Conservation (phyloP, 2,329 filamentous ascomycete species). For the Anthostomella pinea region DNA sequence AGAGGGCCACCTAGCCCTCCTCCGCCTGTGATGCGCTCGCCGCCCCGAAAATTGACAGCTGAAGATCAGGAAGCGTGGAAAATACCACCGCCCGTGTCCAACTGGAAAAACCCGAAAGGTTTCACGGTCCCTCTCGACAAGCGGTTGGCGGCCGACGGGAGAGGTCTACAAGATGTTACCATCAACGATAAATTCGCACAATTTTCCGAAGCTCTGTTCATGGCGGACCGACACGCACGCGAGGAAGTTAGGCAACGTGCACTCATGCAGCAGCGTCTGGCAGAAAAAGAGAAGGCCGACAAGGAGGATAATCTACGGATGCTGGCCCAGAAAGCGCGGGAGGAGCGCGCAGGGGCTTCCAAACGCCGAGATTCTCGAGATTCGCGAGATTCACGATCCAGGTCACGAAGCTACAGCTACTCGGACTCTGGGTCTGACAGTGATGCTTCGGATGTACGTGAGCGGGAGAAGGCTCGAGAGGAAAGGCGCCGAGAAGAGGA, state of each 20-base stretch:
- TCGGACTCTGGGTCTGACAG: conserved; percentile 51
- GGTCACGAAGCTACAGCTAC: conserved; percentile 51
- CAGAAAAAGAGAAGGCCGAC: conserved; percentile 92
- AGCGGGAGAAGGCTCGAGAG: conserved; percentile 72
- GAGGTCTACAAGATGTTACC: conserved; percentile 85
- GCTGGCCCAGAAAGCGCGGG: conserved; percentile 86
- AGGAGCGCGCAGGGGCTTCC: conserved; percentile 63
- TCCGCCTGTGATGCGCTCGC: conserved; percentile 91
- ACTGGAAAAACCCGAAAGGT: conserved; percentile 99
- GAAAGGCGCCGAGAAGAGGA: conserved; percentile 82
- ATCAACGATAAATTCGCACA: conserved; percentile 99
- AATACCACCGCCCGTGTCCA: conserved; percentile 81
- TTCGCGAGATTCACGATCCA: conserved; percentile 41
- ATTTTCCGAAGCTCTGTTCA: conserved; percentile 90
- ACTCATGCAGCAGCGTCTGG: conserved; percentile 91
- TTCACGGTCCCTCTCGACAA: conserved; percentile 97
- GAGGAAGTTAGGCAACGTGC: conserved; percentile 93
- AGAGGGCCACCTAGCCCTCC: conserved; percentile 89
- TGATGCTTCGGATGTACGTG: conserved; percentile 69
- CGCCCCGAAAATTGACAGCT: conserved; percentile 89
- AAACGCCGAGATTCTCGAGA: conserved; percentile 45
- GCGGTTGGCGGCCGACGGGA: conserved; percentile 86
- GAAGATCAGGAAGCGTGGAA: conserved; percentile 98
- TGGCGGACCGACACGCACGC: conserved; percentile 88
- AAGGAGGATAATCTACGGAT: conserved; percentile 90